Evolutionary conservation across 768 basidiomycete species (phyloP).

Genomic region (Leccinum broughii): DNA sequence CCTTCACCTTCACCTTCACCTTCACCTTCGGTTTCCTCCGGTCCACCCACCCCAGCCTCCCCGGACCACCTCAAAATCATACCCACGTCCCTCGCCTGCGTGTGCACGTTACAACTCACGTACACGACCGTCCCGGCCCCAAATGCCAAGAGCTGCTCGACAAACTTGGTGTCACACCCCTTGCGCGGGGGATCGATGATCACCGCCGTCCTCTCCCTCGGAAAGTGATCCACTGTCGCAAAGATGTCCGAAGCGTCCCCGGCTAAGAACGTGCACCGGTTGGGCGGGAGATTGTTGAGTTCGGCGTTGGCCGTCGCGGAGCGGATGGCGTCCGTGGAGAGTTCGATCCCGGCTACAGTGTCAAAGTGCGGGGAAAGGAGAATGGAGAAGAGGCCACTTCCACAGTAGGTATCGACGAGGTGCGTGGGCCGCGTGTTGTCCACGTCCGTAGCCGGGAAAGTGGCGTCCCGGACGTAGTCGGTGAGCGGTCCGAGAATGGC

Average conservation of each 20-base stretch:
- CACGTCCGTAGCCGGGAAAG: conserved; percentile 45
- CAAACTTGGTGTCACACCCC: conserved; percentile 81
- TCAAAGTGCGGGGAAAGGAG: conserved; percentile 74
- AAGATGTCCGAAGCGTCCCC: conserved; percentile 93
- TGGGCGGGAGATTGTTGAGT: conserved; percentile 57
- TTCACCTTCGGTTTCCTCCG: conserved; percentile 24
- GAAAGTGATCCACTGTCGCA: conserved; percentile 61
- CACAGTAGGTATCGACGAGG: conserved; percentile 95
- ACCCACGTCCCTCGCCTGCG: conserved; percentile 87
- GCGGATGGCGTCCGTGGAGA: conserved; percentile 69
- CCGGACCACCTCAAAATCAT: conserved; percentile 52
- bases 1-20: conserved; percentile 24
- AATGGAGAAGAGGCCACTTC: conserved; percentile 85
- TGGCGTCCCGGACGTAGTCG: conserved; percentile 76
- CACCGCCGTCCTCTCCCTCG: conserved; percentile 62
- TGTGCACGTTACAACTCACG: conserved; percentile 95
- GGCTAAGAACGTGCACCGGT: conserved; percentile 64
- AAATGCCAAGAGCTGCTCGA: conserved; percentile 76
- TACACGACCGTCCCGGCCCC: conserved; percentile 73
- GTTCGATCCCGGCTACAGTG: conserved; percentile 86
- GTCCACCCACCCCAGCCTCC: conserved; percentile 39
- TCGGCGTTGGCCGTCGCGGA: conserved; percentile 65
- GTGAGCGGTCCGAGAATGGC: conserved; percentile 83
- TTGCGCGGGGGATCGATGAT: conserved; percentile 93
- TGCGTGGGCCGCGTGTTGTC: conserved; percentile 55